A percentile compares a stretch with the other conserved stretches of the same genome.
Conservation (phyloP, 495 filamentous ascomycete species). For the Oidiodendron maius region DNA sequence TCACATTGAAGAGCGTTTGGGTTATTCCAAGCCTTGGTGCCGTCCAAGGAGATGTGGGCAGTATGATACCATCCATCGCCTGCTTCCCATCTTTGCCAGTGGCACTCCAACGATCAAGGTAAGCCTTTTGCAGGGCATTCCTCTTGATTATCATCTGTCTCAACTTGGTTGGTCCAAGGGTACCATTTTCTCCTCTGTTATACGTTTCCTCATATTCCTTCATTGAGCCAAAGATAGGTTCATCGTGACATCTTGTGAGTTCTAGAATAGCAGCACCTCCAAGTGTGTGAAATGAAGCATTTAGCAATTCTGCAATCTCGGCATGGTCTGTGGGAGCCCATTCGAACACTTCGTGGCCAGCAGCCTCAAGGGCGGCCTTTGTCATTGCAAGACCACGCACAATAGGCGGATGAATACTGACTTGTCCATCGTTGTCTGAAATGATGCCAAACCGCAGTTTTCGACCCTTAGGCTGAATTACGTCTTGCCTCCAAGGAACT, state of each 20-base stretch:
- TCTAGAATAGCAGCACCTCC: conserved; percentile 50
- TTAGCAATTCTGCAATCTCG: conserved; percentile 42
- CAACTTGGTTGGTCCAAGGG: conserved; percentile 18
- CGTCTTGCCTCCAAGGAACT: conserved; percentile 35
- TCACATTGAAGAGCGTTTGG: conserved; percentile 20
- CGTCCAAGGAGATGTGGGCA: conserved; percentile 13
- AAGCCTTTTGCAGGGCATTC: conserved; percentile 47
- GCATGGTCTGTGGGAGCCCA: conserved; percentile 29
- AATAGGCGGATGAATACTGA: conserved; percentile 51
- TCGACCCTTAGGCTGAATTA: conserved; percentile 18
- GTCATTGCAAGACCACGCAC: conserved; percentile 37
- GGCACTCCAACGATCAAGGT: conserved; percentile 50
- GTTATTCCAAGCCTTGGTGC: conserved; percentile 19
- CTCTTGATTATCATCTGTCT: conserved; percentile 31
- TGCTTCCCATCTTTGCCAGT: conserved; percentile 20
- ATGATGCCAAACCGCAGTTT: conserved; percentile 46
- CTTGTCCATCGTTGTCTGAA: conserved; percentile 44
- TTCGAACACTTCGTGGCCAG: conserved; percentile 35
- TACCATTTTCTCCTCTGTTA: conserved; percentile 15
- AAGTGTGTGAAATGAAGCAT: conserved; percentile 46
- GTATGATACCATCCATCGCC: conserved; percentile 26
- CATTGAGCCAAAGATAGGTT: conserved; percentile 39
- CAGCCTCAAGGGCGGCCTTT: conserved; percentile 33
- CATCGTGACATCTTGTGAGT: conserved; percentile 38
- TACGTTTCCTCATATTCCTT: conserved; percentile 17